Base-by-base conservation (phyloP, 2,329 filamentous ascomycete genomes). In the Trichoderma sp. region DNA sequence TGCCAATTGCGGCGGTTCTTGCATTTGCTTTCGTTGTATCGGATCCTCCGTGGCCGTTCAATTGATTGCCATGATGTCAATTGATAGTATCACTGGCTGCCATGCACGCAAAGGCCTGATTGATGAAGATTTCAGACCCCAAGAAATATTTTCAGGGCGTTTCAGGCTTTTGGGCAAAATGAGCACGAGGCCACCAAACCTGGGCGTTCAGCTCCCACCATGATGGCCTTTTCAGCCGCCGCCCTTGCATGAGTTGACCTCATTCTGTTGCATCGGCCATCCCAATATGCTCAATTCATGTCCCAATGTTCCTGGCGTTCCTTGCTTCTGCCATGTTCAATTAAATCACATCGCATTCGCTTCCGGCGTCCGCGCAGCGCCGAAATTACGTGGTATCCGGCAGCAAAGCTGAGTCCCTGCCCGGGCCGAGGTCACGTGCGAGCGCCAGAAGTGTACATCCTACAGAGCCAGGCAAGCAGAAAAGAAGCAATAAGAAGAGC, bases 401-500 rank as follows among this genome's bases (percentile, higher is more conserved):
- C 29, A 13, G 37, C 37, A 59, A 13, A 58, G 40, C 35, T 57
- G 33, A 56, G 52, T n/a, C 5, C 24, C 21, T 33, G 52, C 52
- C 61, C 33, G 24, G 53, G 27, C 37, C 55, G 53, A 53, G 53
- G 43, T 69, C 68, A 69, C 68, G 68, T 69, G 68, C 8, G n/a
- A 56, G 14, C 1, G 5, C 14, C 27, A 52, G 56, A 29, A 33
- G 35, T 8, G 40, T 43, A 19, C 37, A n/a, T 19, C 1, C 6
- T 40, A 11, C 35, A 16, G 37, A 40, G 6, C 37, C 13, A 40
- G 33, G 33, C 37, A 16, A 40, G 37, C 37, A 19, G 40, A 6
- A 6, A 14, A 16, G 37, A 40, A 40, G 2, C n/a, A 27, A 27
- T 2, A 40, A 16, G 5, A 16, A 6, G 37, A 5, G 16, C 37